These are phyloP conservation scores for Dendrobium catenatum DNA, from an alignment of 106 monocot species.

Conservation along the genomic window DNA sequence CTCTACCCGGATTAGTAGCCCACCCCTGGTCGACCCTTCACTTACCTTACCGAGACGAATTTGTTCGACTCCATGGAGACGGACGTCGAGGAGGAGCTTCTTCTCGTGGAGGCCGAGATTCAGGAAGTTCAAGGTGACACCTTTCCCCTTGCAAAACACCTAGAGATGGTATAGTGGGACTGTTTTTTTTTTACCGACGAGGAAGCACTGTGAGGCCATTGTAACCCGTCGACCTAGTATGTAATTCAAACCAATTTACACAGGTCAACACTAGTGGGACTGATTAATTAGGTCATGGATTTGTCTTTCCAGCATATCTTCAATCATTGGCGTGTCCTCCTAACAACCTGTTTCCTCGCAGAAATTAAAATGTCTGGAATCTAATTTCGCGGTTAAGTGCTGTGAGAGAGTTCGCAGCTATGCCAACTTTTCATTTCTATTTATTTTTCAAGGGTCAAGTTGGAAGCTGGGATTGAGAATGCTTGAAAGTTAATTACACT, in stretches of 20 bases:
- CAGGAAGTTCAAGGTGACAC: conserved; percentile 58
- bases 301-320: not conserved
- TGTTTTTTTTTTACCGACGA: too few relatives aligned
- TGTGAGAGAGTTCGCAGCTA: not conserved
- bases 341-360: not conserved
- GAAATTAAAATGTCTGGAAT: not conserved
- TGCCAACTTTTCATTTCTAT: not conserved
- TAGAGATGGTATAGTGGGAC: not conserved
- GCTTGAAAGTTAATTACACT: not conserved
- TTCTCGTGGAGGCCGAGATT: conserved; percentile 68
- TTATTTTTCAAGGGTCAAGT: not conserved
- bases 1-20: too few relatives aligned
- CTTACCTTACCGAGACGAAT: too few relatives aligned
- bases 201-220: too few relatives aligned
- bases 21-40: too few relatives aligned
- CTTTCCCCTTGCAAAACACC: not conserved
- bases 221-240: too few relatives aligned
- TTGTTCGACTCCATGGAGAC: conserved; percentile 24
- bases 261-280: not conserved
- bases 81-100: conserved; percentile 60
- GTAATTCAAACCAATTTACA: too few relatives aligned
- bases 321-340: not conserved
- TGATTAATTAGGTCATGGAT: not conserved
- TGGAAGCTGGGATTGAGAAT: not conserved
- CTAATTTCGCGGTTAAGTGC: not conserved